phyloP scores from a whole-genome alignment of 2,329 filamentous ascomycete genomes.

The Penicillium sp. region DNA sequence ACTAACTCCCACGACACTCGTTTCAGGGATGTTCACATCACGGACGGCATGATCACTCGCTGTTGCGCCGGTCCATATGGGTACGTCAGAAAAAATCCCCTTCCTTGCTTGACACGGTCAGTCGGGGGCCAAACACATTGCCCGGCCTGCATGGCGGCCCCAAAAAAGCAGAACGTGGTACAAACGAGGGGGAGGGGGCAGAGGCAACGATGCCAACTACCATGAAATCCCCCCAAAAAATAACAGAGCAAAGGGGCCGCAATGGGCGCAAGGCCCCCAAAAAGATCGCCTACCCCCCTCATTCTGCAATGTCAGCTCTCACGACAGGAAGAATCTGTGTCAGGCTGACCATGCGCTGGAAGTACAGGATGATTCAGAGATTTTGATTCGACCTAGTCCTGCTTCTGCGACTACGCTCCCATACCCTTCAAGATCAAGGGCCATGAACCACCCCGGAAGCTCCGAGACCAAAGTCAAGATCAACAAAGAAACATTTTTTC shows the following conservation, averaged over 20 bases:
- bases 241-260: neutral
- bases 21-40: constrained; percentile 5
- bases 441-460: constrained; percentile 2
- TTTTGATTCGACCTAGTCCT: constrained; percentile 26
- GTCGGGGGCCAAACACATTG: constrained; percentile 10
- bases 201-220: constrained; percentile 2
- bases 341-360: constrained; percentile 11
- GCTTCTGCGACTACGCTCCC: constrained; percentile 10
- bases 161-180: neutral
- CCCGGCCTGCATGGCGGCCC: constrained; percentile 2
- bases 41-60: constrained; percentile 12
- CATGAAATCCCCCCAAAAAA: neutral
- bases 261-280: constrained; percentile 9
- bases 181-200: neutral
- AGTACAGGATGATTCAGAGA: constrained; percentile 34
- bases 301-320: constrained; percentile 2
- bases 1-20: neutral
- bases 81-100: constrained; percentile 18
- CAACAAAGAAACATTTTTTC: neutral
- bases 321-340: constrained; percentile 5
- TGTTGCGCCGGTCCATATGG: constrained; percentile 13
- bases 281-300: neutral
- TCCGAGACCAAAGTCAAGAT: neutral
- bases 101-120: constrained; percentile 1
- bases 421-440: constrained; percentile 1